Conservation (phyloP, 495 filamentous ascomycete genomes). For the Aspergillus coremiiformis region DNA sequence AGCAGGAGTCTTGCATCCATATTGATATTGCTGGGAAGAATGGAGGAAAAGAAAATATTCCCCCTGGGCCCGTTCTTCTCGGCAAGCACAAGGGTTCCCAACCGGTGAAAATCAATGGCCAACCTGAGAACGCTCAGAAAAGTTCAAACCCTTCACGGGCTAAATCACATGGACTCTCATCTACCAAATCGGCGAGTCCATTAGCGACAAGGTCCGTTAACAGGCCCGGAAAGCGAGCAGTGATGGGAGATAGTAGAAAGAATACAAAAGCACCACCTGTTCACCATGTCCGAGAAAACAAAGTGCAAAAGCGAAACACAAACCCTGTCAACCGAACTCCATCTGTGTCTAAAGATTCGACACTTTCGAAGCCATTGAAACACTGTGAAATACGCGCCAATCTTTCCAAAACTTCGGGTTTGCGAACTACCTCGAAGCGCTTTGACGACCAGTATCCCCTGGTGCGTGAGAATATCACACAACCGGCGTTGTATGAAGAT, state of each 20-base stretch:
- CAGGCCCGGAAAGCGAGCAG: background rate
- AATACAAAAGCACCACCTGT: conserved; percentile 7
- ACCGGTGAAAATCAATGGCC: conserved; percentile 4
- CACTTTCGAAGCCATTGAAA: conserved; percentile 9
- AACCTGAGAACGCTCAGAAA: background rate
- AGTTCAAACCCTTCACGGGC: background rate
- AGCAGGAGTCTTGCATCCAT: conserved; percentile 23
- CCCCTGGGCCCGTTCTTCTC: conserved; percentile 24
- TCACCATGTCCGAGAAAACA: background rate
- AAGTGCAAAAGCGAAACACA: background rate
- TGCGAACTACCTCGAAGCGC: conserved; percentile 8
- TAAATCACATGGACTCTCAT: background rate
- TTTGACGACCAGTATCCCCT: conserved; percentile 43
- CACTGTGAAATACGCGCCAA: conserved; percentile 20
- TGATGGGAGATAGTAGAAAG: conserved; percentile 8
- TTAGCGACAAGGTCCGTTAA: conserved; percentile 6
- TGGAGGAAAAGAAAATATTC: conserved; percentile 44
- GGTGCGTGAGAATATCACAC: conserved; percentile 46
- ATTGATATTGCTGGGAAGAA: conserved; percentile 36
- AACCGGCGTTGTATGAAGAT: conserved; percentile 56
- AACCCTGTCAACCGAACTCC: background rate
- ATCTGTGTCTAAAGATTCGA: background rate
- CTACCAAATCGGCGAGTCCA: conserved; percentile 1
- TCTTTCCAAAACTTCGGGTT: conserved; percentile 6
- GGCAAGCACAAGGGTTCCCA: conserved; percentile 13